Percentiles rank a stretch among this genome's conserved stretches.
These are phyloP conservation scores for Ormosia semicastrata DNA, from an alignment of 306 rosid species.

Conservation along the genomic window DNA sequence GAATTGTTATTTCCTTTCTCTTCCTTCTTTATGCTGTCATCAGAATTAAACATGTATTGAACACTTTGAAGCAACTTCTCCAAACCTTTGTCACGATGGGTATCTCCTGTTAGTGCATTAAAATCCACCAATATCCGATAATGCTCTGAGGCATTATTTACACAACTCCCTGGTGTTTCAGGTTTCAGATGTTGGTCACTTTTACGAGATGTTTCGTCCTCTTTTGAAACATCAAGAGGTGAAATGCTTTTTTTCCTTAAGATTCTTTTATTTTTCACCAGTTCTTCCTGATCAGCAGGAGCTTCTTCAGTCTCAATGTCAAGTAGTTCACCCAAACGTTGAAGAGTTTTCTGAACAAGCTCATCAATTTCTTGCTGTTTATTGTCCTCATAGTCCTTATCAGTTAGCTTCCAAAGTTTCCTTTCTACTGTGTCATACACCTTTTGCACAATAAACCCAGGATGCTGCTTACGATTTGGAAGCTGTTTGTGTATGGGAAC, in stretches of 20 bases:
- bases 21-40: slow-evolving; percentile 33
- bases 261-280: slow-evolving; percentile 58
- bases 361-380: slow-evolving; percentile 86
- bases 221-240: slow-evolving; percentile 78
- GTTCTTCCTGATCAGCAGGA: slow-evolving; percentile 63
- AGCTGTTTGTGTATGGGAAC: slow-evolving; percentile 88
- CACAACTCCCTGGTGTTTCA: slow-evolving; percentile 78
- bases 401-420: slow-evolving; percentile 95
- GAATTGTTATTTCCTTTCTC: slow-evolving; percentile 52
- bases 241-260: slow-evolving; percentile 64
- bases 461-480: slow-evolving; percentile 81
- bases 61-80: slow-evolving; percentile 70
- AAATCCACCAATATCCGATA: slow-evolving; percentile 50
- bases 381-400: slow-evolving; percentile 83
- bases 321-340: slow-evolving; percentile 73
- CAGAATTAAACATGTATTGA: slow-evolving; percentile 51
- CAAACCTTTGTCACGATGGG: slow-evolving; percentile 76
- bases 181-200: slow-evolving; percentile 56
- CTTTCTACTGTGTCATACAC: slow-evolving; percentile 84
- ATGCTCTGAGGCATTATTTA: slow-evolving; percentile 52
- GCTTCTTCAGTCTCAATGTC: slow-evolving; percentile 73
- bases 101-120: slow-evolving; percentile 67
- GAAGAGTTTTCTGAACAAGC: slow-evolving; percentile 84
- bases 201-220: slow-evolving; percentile 59
- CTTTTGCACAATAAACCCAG: slow-evolving; percentile 92